phyloP scores from a whole-genome alignment of 805 yeast genomes.

The Zygosaccharomyces kombuchaensis region DNA sequence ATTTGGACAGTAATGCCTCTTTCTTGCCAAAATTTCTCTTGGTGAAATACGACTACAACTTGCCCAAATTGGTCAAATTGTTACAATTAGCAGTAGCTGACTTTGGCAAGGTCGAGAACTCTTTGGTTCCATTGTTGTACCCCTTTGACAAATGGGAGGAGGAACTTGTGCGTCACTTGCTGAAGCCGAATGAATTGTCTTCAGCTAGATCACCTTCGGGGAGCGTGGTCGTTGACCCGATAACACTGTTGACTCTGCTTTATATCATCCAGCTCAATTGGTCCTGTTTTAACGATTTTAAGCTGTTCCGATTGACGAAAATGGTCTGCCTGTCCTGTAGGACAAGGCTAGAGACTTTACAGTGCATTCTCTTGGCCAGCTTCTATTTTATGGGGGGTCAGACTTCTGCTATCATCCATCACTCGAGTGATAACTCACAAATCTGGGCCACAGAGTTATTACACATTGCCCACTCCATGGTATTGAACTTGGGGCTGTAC shows the following conservation, averaged over 20 bases:
- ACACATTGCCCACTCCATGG: constrained; percentile 17
- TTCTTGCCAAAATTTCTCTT: constrained; percentile 23
- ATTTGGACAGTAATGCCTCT: constrained; percentile 17
- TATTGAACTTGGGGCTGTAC: constrained; percentile 24
- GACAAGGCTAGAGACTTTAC: constrained; percentile 19
- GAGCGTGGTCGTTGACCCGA: constrained; percentile 11
- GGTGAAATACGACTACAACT: constrained; percentile 16
- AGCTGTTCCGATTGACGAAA: constrained; percentile 27
- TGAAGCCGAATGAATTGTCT: neutral
- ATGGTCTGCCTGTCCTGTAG: constrained; percentile 18
- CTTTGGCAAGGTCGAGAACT: constrained; percentile 20
- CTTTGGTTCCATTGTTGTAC: constrained; percentile 25
- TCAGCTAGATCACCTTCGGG: neutral
- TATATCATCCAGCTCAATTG: constrained; percentile 31
- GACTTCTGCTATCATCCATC: constrained; percentile 8
- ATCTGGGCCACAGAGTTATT: constrained; percentile 22
- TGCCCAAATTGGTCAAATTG: constrained; percentile 8
- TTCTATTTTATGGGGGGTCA: constrained; percentile 29
- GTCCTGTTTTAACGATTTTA: constrained; percentile 28
- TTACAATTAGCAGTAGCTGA: constrained; percentile 11
- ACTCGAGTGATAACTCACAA: constrained; percentile 3
- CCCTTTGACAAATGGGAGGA: constrained; percentile 20
- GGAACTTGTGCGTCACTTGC: constrained; percentile 7
- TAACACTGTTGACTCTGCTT: constrained; percentile 18
- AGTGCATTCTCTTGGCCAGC: constrained; percentile 22